Evolutionary conservation across 2,329 filamentous ascomycete species (phyloP).

Genomic region (Pyrenophora teres): DNA sequence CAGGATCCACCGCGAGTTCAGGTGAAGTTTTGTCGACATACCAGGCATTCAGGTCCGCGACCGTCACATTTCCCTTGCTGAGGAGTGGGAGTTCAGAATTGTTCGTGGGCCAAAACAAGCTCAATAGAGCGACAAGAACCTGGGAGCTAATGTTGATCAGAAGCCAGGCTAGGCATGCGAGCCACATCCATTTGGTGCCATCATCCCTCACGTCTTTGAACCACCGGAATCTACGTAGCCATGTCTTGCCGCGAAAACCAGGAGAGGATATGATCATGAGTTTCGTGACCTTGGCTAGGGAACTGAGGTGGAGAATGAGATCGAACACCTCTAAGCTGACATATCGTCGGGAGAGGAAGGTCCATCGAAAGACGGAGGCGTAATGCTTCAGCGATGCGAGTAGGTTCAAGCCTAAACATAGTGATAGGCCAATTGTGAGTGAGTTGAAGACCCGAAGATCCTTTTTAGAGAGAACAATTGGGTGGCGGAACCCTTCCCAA

Average conservation of each 20-base stretch:
- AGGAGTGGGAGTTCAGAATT: slow-evolving; percentile 35
- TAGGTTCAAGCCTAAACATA: slow-evolving; percentile 43
- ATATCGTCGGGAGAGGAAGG: slow-evolving; percentile 38
- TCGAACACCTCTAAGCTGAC: slow-evolving; percentile 43
- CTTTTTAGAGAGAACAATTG: slow-evolving; percentile 31
- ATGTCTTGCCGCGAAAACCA: slow-evolving; percentile 30
- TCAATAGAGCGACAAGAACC: slow-evolving; percentile 39
- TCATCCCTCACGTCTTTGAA: slow-evolving; percentile 40
- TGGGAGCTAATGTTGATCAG: slow-evolving; percentile 42
- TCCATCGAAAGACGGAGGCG: slow-evolving; percentile 41
- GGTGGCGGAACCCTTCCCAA: slow-evolving; percentile 36
- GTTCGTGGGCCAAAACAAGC: slow-evolving; percentile 43
- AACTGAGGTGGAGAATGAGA: slow-evolving; percentile 39
- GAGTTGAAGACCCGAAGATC: slow-evolving; percentile 42
- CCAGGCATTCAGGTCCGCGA: slow-evolving; percentile 37
- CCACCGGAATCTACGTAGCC: slow-evolving; percentile 32
- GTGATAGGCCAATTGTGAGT: slow-evolving; percentile 40
- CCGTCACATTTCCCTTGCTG: slow-evolving; percentile 31
- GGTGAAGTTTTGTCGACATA: slow-evolving; percentile 6
- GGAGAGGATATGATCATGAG: slow-evolving; percentile 43
- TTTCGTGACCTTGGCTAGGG: slow-evolving; percentile 40
- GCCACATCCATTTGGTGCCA: slow-evolving; percentile 40
- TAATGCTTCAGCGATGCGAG: slow-evolving; percentile 42
- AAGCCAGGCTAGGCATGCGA: slow-evolving; percentile 41
- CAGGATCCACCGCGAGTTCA: not conserved